A percentile compares a stretch with the other conserved stretches of the same genome.
These are phyloP conservation scores for Globisporangium acanthophoron DNA, from an alignment of 352 stramenopile species.

Conservation along the genomic window DNA sequence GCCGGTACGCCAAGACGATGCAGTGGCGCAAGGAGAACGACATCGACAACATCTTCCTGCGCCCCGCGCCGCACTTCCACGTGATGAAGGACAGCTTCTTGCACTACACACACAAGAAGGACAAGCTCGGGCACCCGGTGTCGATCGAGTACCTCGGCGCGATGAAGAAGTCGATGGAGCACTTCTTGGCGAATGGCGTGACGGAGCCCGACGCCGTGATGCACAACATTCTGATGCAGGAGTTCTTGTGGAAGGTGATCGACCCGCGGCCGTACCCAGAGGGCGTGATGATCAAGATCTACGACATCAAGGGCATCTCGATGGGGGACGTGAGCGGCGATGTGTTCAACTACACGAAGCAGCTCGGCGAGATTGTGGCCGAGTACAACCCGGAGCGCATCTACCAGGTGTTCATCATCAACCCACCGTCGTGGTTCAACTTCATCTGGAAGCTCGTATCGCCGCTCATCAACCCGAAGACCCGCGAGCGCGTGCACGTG, in stretches of 20 bases:
- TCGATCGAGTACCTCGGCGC: slow-evolving; percentile 52
- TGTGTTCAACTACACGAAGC: slow-evolving; percentile 69
- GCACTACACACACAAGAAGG: slow-evolving; percentile 66
- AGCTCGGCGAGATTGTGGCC: slow-evolving; percentile 47
- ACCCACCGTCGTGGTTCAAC: slow-evolving; percentile 70
- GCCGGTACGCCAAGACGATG: slow-evolving; percentile 49
- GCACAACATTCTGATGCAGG: slow-evolving; percentile 60
- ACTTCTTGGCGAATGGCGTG: slow-evolving; percentile 46
- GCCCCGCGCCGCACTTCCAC: slow-evolving; percentile 45
- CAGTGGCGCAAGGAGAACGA: slow-evolving; percentile 66
- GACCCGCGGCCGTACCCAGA: slow-evolving; percentile 54
- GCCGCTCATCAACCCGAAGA: slow-evolving; percentile 68
- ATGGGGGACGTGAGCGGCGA: slow-evolving; percentile 67
- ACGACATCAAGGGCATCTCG: slow-evolving; percentile 71
- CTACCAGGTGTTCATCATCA: slow-evolving; percentile 70
- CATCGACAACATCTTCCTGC: slow-evolving; percentile 62
- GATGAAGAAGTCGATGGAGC: slow-evolving; percentile 56
- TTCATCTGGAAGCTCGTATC: slow-evolving; percentile 77
- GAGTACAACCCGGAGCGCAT: slow-evolving; percentile 74
- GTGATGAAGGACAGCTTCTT: slow-evolving; percentile 58
- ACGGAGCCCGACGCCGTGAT: slow-evolving; percentile 54
- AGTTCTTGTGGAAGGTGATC: slow-evolving; percentile 67
- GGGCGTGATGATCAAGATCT: slow-evolving; percentile 64
- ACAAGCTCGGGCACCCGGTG: slow-evolving; percentile 50
- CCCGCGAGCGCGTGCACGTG: slow-evolving; percentile 63